Conservation (phyloP, 345 rosid species). For the Murraya koenigii region DNA sequence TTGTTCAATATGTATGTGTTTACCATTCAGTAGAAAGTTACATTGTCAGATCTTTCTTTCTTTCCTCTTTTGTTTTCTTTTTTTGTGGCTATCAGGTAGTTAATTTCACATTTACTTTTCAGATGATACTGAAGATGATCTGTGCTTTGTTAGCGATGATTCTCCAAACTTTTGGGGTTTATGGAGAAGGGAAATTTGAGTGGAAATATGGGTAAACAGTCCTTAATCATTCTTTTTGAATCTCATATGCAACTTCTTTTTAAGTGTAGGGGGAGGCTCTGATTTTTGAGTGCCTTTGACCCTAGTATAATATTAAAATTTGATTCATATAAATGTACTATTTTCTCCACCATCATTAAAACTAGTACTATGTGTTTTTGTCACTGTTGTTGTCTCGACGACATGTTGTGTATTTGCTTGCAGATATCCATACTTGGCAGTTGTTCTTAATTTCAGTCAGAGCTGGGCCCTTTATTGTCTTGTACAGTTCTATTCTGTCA, state of each 20-base stretch:
- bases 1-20: conserved; percentile 89
- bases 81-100: conserved; percentile 15
- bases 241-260: neutral
- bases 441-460: conserved; percentile 96
- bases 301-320: neutral
- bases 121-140: conserved; percentile 95
- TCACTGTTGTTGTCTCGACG: neutral
- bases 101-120: conserved; percentile 20
- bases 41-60: neutral
- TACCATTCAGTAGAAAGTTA: conserved; percentile 6
- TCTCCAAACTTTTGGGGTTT: conserved; percentile 87
- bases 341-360: neutral
- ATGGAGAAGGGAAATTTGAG: conserved; percentile 95
- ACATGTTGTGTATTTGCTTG: conserved; percentile 22
- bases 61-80: neutral
- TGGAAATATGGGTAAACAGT: conserved; percentile 87
- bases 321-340: neutral
- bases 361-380: neutral
- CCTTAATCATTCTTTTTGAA: neutral
- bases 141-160: conserved; percentile 94
- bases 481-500: conserved; percentile 88
- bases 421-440: conserved; percentile 97
- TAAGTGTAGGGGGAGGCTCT: neutral
- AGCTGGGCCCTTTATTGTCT: conserved; percentile 97
- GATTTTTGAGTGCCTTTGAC: neutral